phyloP scores from a whole-genome alignment of 768 basidiomycete species.

The Hortiboletus flavorubellus region DNA sequence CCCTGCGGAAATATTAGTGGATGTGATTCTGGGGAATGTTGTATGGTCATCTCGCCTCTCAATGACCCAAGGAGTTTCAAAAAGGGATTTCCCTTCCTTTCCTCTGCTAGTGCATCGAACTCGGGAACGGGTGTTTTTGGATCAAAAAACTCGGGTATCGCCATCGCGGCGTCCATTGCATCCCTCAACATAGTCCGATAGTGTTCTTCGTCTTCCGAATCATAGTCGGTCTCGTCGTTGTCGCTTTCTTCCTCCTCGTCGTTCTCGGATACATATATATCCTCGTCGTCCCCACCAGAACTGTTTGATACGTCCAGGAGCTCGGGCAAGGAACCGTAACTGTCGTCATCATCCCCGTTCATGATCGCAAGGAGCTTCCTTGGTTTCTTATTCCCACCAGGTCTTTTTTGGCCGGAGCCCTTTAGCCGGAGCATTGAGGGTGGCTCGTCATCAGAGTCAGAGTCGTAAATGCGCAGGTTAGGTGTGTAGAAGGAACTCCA shows the following conservation, averaged over 20 bases:
- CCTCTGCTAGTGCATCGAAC: constrained; percentile 42
- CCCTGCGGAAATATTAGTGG: constrained; percentile 38
- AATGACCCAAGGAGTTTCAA: constrained; percentile 71
- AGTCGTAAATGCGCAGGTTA: constrained; percentile 15
- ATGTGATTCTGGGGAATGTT: neutral
- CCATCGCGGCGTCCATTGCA: constrained; percentile 67
- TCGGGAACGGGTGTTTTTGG: constrained; percentile 43
- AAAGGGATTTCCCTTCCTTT: constrained; percentile 71
- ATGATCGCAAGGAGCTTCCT: constrained; percentile 50
- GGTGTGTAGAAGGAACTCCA: constrained; percentile 49
- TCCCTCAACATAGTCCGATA: constrained; percentile 59
- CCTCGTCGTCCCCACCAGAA: constrained; percentile 42
- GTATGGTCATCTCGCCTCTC: constrained; percentile 46
- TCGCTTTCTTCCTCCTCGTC: constrained; percentile 36
- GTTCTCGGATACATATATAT: constrained; percentile 28
- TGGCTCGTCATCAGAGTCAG: constrained; percentile 29
- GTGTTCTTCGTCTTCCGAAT: constrained; percentile 68
- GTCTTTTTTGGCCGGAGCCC: constrained; percentile 17
- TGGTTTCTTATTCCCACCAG: constrained; percentile 24
- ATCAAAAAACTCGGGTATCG: constrained; percentile 57
- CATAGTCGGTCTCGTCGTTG: constrained; percentile 46
- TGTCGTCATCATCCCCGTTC: constrained; percentile 43
- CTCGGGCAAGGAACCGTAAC: constrained; percentile 59
- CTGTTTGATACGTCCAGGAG: constrained; percentile 66
- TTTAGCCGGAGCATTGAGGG: constrained; percentile 4